Conservation (phyloP, 345 rosid species). For the Lepidium sativum region DNA sequence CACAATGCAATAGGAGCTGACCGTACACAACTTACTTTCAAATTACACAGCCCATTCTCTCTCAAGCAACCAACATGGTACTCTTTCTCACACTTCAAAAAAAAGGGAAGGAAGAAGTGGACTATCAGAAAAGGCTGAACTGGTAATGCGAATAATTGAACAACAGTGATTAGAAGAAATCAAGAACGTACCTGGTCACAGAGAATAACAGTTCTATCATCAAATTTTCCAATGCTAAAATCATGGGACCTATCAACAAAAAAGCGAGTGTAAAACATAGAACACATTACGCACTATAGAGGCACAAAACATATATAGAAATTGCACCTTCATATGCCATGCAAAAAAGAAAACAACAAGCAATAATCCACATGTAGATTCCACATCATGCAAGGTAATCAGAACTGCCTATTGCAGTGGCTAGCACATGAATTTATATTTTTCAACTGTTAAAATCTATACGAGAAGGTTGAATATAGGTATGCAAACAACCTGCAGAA, state of each 20-base stretch:
- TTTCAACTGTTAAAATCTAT: not conserved
- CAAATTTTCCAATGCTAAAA: slow-evolving; percentile 58
- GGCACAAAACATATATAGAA: not conserved
- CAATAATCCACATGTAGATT: not conserved
- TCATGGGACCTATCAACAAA: slow-evolving; percentile 54
- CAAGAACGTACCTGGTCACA: slow-evolving; percentile 84
- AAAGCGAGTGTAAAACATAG: not conserved
- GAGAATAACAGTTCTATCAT: slow-evolving; percentile 79
- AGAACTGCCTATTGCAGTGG: not conserved
- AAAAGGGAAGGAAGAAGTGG: not conserved
- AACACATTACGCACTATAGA: not conserved
- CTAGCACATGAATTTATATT: not conserved
- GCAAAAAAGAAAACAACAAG: not conserved
- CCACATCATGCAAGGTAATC: not conserved
- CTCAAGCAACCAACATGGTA: slow-evolving; percentile 91
- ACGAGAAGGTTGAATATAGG: not conserved
- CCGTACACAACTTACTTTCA: slow-evolving; percentile 54
- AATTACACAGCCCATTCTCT: slow-evolving; percentile 58
- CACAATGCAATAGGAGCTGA: not conserved
- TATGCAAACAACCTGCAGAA: slow-evolving; percentile 69
- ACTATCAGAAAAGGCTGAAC: slow-evolving; percentile 15
- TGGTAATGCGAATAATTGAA: not conserved
- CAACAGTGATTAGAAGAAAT: slow-evolving; percentile 2
- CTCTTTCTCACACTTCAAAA: slow-evolving; percentile 89
- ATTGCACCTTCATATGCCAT: not conserved